A percentile compares a stretch with the other conserved stretches of the same genome.
Conservation (phyloP, 164 flowering plant species). For the Umbellularia californica region DNA sequence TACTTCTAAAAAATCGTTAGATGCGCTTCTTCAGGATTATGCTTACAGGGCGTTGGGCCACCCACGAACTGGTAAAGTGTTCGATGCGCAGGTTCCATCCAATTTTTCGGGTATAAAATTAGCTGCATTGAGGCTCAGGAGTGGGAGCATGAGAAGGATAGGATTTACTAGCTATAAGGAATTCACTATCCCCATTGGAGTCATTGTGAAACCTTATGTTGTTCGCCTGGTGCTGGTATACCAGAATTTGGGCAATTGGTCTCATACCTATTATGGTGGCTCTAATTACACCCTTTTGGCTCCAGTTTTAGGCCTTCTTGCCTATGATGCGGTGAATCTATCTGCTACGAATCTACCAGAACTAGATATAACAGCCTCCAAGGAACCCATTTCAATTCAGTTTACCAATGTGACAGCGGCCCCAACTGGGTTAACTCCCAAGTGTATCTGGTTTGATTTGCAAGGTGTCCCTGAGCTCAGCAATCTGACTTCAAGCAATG, state of each 20-base stretch:
- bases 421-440: constrained; percentile 37
- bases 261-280: constrained; percentile 45
- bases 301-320: constrained; percentile 79
- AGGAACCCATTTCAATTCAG: constrained; percentile 39
- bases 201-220: constrained; percentile 63
- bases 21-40: constrained; percentile 84
- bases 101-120: constrained; percentile 61
- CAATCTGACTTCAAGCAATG: constrained; percentile 33
- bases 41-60: constrained; percentile 59
- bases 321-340: constrained; percentile 61
- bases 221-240: constrained; percentile 80
- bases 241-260: constrained; percentile 78
- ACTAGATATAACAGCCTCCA: constrained; percentile 44
- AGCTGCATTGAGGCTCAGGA: constrained; percentile 73
- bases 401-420: constrained; percentile 32
- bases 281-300: constrained; percentile 52
- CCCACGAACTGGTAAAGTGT: constrained; percentile 63
- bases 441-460: constrained; percentile 64
- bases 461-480: constrained; percentile 44
- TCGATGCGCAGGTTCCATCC: constrained; percentile 47
- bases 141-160: constrained; percentile 59
- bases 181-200: constrained; percentile 60
- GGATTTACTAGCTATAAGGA: constrained; percentile 57
- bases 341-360: constrained; percentile 57
- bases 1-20: constrained; percentile 31